Percentiles rank a stretch among this genome's conserved stretches.
phyloP scores from a whole-genome alignment of 2,329 filamentous ascomycete genomes.

The Penicillium corylophilum region DNA sequence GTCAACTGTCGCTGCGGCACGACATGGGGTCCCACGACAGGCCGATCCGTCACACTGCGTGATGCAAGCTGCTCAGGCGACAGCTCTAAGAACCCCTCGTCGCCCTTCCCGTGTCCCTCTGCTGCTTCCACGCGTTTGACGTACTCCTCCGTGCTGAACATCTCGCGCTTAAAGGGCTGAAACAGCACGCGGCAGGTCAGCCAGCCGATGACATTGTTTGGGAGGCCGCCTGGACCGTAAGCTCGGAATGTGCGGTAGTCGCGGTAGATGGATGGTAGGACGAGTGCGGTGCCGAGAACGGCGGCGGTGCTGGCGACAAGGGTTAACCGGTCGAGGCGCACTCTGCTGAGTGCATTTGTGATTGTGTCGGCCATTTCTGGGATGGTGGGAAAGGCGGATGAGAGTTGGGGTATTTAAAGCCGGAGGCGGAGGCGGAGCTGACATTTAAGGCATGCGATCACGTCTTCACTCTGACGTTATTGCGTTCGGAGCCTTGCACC shows the following conservation, averaged over 20 bases:
- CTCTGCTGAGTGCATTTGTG: neutral
- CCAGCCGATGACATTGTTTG: conserved; percentile 40
- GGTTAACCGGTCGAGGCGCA: conserved; percentile 12
- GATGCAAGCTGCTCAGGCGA: conserved; percentile 15
- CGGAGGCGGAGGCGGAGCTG: neutral
- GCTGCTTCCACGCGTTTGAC: conserved; percentile 22
- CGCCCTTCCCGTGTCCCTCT: conserved; percentile 22
- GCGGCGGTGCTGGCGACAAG: conserved; percentile 18
- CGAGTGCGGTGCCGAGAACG: conserved; percentile 14
- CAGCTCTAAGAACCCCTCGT: conserved; percentile 20
- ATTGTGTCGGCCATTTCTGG: conserved; percentile 1
- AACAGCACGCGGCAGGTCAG: conserved; percentile 25
- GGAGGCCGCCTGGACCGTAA: conserved; percentile 39
- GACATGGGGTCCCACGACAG: conserved; percentile 28
- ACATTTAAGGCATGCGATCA: no score
- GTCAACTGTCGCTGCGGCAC: conserved; percentile 32
- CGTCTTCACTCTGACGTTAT: no score
- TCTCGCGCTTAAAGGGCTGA: conserved; percentile 27
- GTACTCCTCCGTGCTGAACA: conserved; percentile 30
- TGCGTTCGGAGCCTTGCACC: no score
- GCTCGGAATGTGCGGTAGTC: conserved; percentile 38
- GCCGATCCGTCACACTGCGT: conserved; percentile 16
- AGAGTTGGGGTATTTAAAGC: neutral
- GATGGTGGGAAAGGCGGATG: conserved; percentile 1
- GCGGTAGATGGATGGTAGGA: conserved; percentile 27